Conservation (phyloP, 78 protist genomes). For the Dictyostelium citrinum region DNA sequence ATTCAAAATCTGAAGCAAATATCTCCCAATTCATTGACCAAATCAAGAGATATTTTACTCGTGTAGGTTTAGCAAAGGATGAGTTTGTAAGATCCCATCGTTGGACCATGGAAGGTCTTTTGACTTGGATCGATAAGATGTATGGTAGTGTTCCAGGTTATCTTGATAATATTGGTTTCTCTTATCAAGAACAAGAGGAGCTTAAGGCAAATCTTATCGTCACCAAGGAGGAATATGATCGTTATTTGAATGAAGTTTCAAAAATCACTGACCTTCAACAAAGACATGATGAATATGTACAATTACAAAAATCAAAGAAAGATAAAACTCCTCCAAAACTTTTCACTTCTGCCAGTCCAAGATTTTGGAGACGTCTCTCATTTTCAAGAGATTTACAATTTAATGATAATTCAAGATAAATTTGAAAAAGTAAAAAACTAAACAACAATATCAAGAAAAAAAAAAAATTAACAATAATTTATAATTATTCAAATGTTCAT, state of each 20-base stretch:
- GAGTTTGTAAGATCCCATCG: constrained; percentile 53
- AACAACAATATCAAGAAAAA: no score
- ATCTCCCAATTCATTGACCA: constrained; percentile 15
- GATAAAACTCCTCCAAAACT: not conserved
- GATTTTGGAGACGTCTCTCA: constrained; percentile 44
- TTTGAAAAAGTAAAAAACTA: not conserved
- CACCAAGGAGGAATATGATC: constrained; percentile 42
- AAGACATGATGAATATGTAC: constrained; percentile 45
- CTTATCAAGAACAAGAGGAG: constrained; percentile 50
- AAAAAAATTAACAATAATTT: not conserved
- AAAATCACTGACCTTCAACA: constrained; percentile 12
- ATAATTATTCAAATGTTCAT: no score
- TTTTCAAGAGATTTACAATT: constrained; percentile 13
- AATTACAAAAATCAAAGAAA: constrained; percentile 5
- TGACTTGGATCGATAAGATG: constrained; percentile 47
- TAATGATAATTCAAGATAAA: not conserved
- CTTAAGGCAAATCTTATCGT: constrained; percentile 48
- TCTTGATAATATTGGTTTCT: constrained; percentile 49
- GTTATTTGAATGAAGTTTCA: not conserved
- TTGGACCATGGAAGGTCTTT: constrained; percentile 30
- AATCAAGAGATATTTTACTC: constrained; percentile 40
- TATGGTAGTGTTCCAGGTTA: constrained; percentile 26
- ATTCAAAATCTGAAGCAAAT: constrained; percentile 41
- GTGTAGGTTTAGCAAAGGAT: constrained; percentile 51
- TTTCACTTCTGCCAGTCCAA: not conserved